Base-by-base conservation (phyloP, 129 eudicot genomes). In the Pseudognaphalium luteoalbum region DNA sequence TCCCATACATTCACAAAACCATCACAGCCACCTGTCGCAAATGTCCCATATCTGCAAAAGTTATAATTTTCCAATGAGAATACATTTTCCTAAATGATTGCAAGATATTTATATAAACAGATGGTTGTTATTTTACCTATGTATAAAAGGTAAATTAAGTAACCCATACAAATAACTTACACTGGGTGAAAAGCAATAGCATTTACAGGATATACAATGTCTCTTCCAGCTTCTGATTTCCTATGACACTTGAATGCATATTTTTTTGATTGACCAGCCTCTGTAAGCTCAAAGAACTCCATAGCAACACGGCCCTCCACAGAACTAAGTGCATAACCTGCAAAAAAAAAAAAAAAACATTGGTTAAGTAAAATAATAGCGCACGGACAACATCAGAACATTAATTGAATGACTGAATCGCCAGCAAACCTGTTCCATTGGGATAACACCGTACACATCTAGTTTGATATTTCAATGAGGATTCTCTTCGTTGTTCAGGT, bases 281-380 rank as follows among this genome's bases (percentile, higher is more conserved):
- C 98, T 12, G 96, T 87, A 32, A 86, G 90, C 73, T 92, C 96
- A 70, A 92, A 92, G 59, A 86, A 90, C 47, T 92, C 98, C 98
- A 90, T 92, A 16, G 94, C 93, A n/a, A 92, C 98, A 54, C 98
- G 88, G 28, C 98, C 98, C 83, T 92, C 98, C 54, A 92, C 96
- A 61, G 93, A 87, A 75, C 96, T 92, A 37, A 92, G 92, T 64
- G 98, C 98, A 85, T 92, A 92, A 75, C 98, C 96, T 92, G 85
- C 57, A 82, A 65, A 74, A 82, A 16, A n/a, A 82, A 65, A 74
- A 82, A 16, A n/a, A 22, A 61, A 35, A 4, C 21, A 19, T 70
- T 28, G 15, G 14, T 19, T 33, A 41, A n/a, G 29, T 29, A 71
- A 7, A 71, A 37, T 6, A 41, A 41, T 10, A 37, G 75, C 3